phyloP scores from a whole-genome alignment of 106 monocot genomes.

The Dioscorea alata region DNA sequence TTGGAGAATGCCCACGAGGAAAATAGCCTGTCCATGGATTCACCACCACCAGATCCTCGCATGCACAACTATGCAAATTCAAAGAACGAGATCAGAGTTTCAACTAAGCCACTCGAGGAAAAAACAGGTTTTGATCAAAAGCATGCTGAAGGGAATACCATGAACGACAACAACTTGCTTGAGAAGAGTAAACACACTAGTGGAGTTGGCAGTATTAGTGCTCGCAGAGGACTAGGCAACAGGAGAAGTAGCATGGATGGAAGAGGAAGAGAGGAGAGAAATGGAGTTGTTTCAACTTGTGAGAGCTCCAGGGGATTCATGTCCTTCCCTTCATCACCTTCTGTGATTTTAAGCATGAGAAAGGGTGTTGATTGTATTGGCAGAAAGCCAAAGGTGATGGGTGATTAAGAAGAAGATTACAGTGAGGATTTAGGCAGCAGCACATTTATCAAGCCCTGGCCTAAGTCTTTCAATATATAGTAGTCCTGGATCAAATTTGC shows the following conservation, averaged over 20 bases:
- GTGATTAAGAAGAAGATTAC: conserved; percentile 25
- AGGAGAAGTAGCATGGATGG: conserved; percentile 26
- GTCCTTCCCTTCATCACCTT: conserved; percentile 58
- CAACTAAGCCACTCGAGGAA: conserved; percentile 15
- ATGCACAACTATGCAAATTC: not conserved
- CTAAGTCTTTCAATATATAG: not conserved
- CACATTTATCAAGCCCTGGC: conserved; percentile 35
- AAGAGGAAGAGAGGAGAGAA: conserved; percentile 24
- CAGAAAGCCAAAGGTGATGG: conserved; percentile 45
- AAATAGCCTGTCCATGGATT: conserved; percentile 1
- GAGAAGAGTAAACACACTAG: conserved; percentile 1
- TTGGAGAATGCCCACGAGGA: conserved; percentile 33
- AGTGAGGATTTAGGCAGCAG: conserved; percentile 21
- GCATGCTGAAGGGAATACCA: not conserved
- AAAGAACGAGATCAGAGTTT: conserved; percentile 15
- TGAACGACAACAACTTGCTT: not conserved
- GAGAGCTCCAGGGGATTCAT: conserved; percentile 43
- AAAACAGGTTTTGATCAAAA: not conserved
- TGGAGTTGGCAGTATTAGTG: conserved; percentile 2
- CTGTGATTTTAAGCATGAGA: conserved; percentile 43
- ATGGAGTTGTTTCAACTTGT: conserved; percentile 7
- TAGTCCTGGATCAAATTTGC: too few relatives aligned
- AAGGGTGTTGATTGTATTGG: conserved; percentile 50
- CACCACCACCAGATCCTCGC: not conserved
- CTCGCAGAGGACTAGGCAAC: not conserved